Evolutionary conservation across 2,329 filamentous ascomycete genomes (phyloP).

Genomic region (Fusarium sp.): DNA sequence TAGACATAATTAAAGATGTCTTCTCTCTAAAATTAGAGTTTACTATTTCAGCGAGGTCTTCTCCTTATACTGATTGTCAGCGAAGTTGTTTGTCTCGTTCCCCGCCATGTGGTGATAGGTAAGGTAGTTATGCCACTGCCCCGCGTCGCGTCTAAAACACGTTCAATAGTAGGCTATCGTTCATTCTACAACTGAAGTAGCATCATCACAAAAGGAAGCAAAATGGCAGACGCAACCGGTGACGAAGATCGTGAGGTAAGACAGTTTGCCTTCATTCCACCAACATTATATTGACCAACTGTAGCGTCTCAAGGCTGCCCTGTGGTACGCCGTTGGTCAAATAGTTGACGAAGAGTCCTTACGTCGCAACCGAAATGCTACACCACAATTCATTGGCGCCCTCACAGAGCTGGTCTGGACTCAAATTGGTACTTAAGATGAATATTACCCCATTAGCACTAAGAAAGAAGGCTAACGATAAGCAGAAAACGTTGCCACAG

Average conservation of each 20-base stretch:
- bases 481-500: slow-evolving; percentile 67
- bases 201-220: neutral
- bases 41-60: neutral
- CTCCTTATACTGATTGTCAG: neutral
- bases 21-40: neutral
- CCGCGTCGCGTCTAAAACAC: slow-evolving; percentile 38
- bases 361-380: slow-evolving; percentile 78
- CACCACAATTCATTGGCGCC: slow-evolving; percentile 89
- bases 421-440: slow-evolving; percentile 74
- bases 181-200: slow-evolving; percentile 10
- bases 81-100: neutral
- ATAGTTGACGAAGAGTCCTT: slow-evolving; percentile 87
- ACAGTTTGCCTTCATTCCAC: neutral
- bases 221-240: slow-evolving; percentile 51
- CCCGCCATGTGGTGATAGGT: slow-evolving; percentile 15
- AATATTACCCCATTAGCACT: neutral
- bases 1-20: neutral
- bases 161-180: slow-evolving; percentile 1
- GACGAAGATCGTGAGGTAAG: slow-evolving; percentile 56
- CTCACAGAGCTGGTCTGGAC: slow-evolving; percentile 89
- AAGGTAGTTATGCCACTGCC: slow-evolving; percentile 5
- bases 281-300: neutral
- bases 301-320: slow-evolving; percentile 83
- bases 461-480: neutral
- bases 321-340: slow-evolving; percentile 87